Conservation (phyloP, 2,329 filamentous ascomycete genomes). For the Graphilbum sp. region DNA sequence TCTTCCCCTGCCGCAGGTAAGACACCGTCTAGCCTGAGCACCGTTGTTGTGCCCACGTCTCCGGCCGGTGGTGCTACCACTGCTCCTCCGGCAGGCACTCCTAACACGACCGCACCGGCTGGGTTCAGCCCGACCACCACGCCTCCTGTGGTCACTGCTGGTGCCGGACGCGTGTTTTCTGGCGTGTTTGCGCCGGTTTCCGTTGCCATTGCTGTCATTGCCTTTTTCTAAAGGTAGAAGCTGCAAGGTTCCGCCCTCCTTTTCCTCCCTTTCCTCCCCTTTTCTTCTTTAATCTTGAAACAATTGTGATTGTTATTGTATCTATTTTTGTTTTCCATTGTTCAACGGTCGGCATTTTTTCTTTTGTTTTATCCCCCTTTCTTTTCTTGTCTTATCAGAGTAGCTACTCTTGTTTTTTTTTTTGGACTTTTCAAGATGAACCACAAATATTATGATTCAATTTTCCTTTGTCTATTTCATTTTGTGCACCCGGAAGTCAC, state of each 20-base stretch:
- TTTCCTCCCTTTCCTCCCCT: not conserved
- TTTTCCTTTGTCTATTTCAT: no score
- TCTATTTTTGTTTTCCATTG: not conserved
- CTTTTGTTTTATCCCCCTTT: not conserved
- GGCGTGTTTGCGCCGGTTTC: slow-evolving; percentile 31
- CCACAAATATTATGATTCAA: no score
- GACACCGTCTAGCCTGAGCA: not conserved
- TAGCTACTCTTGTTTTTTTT: not conserved
- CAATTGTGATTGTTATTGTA: no score
- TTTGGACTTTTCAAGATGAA: not conserved
- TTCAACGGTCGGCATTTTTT: not conserved
- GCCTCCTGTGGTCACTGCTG: slow-evolving; percentile 23
- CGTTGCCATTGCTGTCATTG: slow-evolving; percentile 33
- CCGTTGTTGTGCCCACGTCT: not conserved
- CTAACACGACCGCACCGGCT: slow-evolving; percentile 19
- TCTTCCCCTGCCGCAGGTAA: no score
- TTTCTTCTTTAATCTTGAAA: not conserved
- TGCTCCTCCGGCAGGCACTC: slow-evolving; percentile 29
- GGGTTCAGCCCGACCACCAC: slow-evolving; percentile 16
- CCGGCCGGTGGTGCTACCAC: not conserved
- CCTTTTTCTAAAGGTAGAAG: slow-evolving; percentile 30
- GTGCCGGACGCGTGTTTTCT: slow-evolving; percentile 35
- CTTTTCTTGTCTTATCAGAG: not conserved
- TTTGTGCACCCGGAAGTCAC: no score
- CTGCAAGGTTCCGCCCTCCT: no score